These are phyloP conservation scores for Populus tremula DNA, from an alignment of 345 rosid genomes.

Conservation along the genomic window DNA sequence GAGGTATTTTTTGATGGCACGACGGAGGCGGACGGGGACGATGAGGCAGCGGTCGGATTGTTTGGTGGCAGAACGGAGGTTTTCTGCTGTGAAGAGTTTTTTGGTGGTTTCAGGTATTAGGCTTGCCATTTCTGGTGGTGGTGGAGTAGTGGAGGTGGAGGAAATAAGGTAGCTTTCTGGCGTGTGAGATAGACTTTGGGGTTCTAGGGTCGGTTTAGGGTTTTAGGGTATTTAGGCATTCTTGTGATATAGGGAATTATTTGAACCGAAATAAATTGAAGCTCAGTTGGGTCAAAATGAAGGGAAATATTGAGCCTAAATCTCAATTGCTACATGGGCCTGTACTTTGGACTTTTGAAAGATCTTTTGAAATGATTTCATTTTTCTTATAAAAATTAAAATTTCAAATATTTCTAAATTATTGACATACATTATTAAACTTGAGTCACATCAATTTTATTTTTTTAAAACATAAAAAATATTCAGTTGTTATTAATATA, in stretches of 20 bases:
- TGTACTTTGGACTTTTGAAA: background rate
- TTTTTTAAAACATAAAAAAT: too few species aligned
- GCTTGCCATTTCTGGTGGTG: constrained; percentile 19
- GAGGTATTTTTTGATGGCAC: constrained; percentile 78
- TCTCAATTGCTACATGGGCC: background rate
- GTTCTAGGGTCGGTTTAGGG: background rate
- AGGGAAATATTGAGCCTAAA: background rate
- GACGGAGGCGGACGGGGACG: constrained; percentile 79
- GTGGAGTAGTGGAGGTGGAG: background rate
- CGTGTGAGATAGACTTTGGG: background rate
- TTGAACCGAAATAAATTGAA: background rate
- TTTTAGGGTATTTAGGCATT: background rate
- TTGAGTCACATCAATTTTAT: too few species aligned
- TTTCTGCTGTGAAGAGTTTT: constrained; percentile 47
- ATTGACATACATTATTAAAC: too few species aligned
- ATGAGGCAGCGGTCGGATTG: constrained; percentile 68
- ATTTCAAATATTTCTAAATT: background rate
- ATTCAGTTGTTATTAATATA: too few species aligned
- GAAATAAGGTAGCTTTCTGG: background rate
- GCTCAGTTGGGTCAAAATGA: background rate
- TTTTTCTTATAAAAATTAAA: background rate
- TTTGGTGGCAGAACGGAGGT: constrained; percentile 62
- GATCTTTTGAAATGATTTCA: too few species aligned
- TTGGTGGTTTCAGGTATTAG: constrained; percentile 16
- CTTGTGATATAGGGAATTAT: background rate